phyloP scores from a whole-genome alignment of 495 filamentous ascomycete species.

The Aspergillus avenaceus region DNA sequence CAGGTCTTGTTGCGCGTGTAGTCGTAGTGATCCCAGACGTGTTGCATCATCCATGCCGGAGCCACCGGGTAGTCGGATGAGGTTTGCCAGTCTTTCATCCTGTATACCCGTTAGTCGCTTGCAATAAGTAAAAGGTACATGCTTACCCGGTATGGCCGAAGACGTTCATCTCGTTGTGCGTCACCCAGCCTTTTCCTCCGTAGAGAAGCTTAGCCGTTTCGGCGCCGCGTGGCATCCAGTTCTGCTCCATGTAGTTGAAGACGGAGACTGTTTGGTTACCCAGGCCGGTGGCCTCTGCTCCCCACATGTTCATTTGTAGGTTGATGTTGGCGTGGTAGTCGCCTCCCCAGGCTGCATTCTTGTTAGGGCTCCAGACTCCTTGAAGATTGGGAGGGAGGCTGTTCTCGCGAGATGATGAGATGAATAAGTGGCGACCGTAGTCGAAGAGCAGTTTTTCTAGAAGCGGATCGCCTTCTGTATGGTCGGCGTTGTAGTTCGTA shows the following conservation, averaged over 20 bases:
- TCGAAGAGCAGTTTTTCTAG: conserved; percentile 43
- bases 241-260: conserved; percentile 48
- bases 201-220: conserved; percentile 48
- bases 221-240: conserved; percentile 45
- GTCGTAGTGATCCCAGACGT: conserved; percentile 45
- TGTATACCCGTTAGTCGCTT: background rate
- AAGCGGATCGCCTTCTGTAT: conserved; percentile 33
- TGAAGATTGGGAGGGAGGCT: conserved; percentile 46
- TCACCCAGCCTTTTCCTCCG: conserved; percentile 42
- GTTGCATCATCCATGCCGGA: conserved; percentile 49
- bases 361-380: conserved; percentile 35
- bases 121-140: background rate
- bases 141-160: conserved; percentile 45
- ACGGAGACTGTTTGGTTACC: conserved; percentile 26
- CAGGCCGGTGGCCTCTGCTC: conserved; percentile 33
- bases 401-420: conserved; percentile 31
- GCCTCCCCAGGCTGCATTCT: conserved; percentile 36
- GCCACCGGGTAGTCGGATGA: conserved; percentile 41
- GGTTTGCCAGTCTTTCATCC: conserved; percentile 35
- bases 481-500: conserved; percentile 20
- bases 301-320: conserved; percentile 51
- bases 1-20: conserved; percentile 41
- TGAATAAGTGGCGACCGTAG: conserved; percentile 43
- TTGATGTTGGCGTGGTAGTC: conserved; percentile 53
- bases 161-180: conserved; percentile 44